phyloP scores from a whole-genome alignment of 2,329 filamentous ascomycete genomes.

The Pseudocercospora cruenta region DNA sequence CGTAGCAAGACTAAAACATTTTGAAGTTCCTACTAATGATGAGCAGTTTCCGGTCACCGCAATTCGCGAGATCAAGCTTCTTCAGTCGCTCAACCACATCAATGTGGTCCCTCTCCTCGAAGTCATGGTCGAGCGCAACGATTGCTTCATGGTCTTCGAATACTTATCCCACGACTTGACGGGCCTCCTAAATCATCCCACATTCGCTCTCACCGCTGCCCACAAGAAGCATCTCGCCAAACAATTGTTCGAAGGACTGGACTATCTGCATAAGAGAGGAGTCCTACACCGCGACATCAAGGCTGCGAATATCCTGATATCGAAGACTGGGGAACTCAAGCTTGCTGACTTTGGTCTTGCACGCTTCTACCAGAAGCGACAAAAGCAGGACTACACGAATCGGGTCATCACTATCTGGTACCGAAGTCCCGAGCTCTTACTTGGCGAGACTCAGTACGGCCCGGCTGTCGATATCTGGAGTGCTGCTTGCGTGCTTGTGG shows the following conservation, averaged over 20 bases:
- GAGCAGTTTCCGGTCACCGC: conserved; percentile 79
- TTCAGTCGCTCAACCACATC: conserved; percentile 80
- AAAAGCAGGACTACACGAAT: conserved; percentile 94
- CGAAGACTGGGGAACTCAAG: conserved; percentile 84
- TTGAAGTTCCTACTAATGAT: conserved; percentile 33
- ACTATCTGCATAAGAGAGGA: conserved; percentile 90
- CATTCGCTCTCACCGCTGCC: conserved; percentile 78
- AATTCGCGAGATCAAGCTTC: conserved; percentile 84
- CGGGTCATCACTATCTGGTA: conserved; percentile 99
- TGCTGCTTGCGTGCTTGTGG: conserved; percentile 92
- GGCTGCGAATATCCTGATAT: conserved; percentile 94
- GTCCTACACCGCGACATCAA: conserved; percentile 98
- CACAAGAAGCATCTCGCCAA: conserved; percentile 93
- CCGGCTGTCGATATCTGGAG: conserved; percentile 95
- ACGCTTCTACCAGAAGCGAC: conserved; percentile 91
- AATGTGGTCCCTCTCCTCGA: conserved; percentile 85
- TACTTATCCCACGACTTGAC: conserved; percentile 96
- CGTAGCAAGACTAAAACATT: not conserved
- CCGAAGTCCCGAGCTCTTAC: conserved; percentile 82
- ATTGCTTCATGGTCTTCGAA: conserved; percentile 99
- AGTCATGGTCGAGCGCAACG: conserved; percentile 97
- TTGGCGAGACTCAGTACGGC: conserved; percentile 88
- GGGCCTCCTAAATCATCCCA: conserved; percentile 90
- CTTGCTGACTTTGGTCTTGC: conserved; percentile 95
- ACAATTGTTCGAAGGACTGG: conserved; percentile 90